Percentiles rank a stretch among this genome's conserved stretches.
Evolutionary conservation across 768 basidiomycete species (phyloP).

Genomic region (Collybia sp.): DNA sequence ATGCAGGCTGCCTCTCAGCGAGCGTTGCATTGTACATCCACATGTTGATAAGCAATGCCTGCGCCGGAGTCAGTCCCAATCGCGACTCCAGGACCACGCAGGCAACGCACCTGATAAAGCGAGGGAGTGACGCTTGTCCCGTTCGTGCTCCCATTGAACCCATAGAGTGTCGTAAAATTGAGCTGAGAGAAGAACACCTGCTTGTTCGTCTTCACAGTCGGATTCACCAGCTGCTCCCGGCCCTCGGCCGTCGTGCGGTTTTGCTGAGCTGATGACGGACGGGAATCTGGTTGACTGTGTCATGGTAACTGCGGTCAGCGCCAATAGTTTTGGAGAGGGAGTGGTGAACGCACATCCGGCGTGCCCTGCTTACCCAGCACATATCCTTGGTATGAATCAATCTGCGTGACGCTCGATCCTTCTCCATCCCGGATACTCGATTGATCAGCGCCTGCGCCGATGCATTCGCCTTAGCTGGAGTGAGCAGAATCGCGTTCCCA

Average conservation of each 20-base stretch:
- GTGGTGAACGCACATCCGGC: too few relatives aligned
- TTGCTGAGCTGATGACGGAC: not conserved
- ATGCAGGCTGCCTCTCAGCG: not conserved
- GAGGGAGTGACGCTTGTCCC: constrained; percentile 9
- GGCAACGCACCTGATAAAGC: too few relatives aligned
- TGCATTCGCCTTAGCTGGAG: too few relatives aligned
- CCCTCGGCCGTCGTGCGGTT: not conserved
- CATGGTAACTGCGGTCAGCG: not conserved
- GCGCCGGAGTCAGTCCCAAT: too few relatives aligned
- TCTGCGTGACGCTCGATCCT: too few relatives aligned
- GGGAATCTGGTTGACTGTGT: constrained; percentile 11
- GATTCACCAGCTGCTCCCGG: constrained; percentile 9
- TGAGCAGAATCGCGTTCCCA: too few relatives aligned
- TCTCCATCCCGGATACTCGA: too few relatives aligned
- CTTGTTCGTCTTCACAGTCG: constrained; percentile 11
- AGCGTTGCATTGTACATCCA: not conserved
- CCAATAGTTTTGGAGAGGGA: not conserved
- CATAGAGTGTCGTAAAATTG: constrained; percentile 15
- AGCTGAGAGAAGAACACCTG: constrained; percentile 12
- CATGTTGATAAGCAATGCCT: too few relatives aligned
- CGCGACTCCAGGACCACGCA: too few relatives aligned
- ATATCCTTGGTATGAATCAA: too few relatives aligned
- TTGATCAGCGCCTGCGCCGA: too few relatives aligned
- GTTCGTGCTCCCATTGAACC: constrained; percentile 9
- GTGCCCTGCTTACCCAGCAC: too few relatives aligned